These are phyloP conservation scores for Scedosporium aurantiacum DNA, from an alignment of 2,329 filamentous ascomycete species.

Conservation along the genomic window DNA sequence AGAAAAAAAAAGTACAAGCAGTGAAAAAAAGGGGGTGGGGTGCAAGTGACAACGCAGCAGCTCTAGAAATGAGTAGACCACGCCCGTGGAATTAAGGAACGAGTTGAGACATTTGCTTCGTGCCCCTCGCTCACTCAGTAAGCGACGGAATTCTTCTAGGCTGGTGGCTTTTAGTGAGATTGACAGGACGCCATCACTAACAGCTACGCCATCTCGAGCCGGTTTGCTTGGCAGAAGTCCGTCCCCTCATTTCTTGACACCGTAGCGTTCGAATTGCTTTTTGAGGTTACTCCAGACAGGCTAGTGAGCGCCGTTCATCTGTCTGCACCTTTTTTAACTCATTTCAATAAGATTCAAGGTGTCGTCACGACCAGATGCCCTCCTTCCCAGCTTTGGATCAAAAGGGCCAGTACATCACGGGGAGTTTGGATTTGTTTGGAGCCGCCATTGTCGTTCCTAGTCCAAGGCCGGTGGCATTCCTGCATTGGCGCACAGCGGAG, in stretches of 20 bases:
- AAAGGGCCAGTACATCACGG: no score
- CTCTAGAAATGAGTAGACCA: neutral
- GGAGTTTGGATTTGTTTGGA: no score
- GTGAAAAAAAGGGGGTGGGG: neutral
- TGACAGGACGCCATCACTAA: neutral
- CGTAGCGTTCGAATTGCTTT: neutral
- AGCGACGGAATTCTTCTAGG: neutral
- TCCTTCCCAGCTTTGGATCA: no score
- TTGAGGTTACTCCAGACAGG: neutral
- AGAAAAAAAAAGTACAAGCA: neutral
- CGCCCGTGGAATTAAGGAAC: neutral
- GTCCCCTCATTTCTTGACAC: neutral
- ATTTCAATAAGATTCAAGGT: neutral
- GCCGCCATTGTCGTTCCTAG: no score
- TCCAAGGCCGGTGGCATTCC: no score
- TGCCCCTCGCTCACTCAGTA: neutral
- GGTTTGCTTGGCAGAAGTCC: neutral
- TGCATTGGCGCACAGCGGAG: no score
- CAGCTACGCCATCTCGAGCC: neutral
- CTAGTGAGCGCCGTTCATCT: neutral
- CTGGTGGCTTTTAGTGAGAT: neutral
- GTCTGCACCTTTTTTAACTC: neutral
- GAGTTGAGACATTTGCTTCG: neutral
- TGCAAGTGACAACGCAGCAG: neutral
- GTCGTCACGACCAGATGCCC: no score